phyloP scores from a whole-genome alignment of 371 early-diverging fungal genomes.

The Encephalitozoon intestinalis region DNA sequence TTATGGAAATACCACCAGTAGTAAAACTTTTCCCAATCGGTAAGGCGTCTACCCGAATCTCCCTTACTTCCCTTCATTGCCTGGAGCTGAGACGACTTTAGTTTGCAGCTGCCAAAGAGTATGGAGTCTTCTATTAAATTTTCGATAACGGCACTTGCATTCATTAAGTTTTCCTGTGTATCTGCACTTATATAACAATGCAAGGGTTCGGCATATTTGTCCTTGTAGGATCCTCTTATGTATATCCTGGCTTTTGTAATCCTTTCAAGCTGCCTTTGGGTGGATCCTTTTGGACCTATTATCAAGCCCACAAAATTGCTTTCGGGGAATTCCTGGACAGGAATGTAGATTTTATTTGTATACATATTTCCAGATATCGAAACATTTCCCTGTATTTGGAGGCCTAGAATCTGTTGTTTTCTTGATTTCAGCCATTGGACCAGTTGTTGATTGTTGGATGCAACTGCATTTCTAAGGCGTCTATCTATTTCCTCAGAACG shows the following conservation, averaged over 20 bases:
- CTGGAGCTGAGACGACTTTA: not conserved
- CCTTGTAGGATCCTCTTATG: conserved; percentile 88
- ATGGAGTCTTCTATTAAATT: conserved; percentile 73
- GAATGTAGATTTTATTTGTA: conserved; percentile 64
- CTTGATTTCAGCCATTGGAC: not conserved
- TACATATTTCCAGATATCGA: not conserved
- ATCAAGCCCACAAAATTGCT: conserved; percentile 88
- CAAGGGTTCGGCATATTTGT: conserved; percentile 76
- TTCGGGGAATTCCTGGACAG: conserved; percentile 80
- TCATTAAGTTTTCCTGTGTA: conserved; percentile 72
- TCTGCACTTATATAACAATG: conserved; percentile 81
- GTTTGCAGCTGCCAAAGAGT: not conserved
- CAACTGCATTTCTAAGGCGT: not conserved
- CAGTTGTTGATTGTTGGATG: not conserved
- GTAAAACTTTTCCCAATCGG: conserved; percentile 23
- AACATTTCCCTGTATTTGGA: not conserved
- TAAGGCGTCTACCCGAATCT: not conserved
- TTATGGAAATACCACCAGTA: conserved; percentile 26
- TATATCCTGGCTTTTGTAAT: conserved; percentile 83
- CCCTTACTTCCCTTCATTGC: not conserved
- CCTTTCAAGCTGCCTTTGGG: conserved; percentile 78
- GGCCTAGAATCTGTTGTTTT: not conserved
- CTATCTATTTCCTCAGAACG: not conserved
- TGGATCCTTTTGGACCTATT: conserved; percentile 87
- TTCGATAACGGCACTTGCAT: conserved; percentile 73